These are phyloP conservation scores for Colletotrichum higginsianum DNA, from an alignment of 2,329 filamentous ascomycete species.

Conservation along the genomic window DNA sequence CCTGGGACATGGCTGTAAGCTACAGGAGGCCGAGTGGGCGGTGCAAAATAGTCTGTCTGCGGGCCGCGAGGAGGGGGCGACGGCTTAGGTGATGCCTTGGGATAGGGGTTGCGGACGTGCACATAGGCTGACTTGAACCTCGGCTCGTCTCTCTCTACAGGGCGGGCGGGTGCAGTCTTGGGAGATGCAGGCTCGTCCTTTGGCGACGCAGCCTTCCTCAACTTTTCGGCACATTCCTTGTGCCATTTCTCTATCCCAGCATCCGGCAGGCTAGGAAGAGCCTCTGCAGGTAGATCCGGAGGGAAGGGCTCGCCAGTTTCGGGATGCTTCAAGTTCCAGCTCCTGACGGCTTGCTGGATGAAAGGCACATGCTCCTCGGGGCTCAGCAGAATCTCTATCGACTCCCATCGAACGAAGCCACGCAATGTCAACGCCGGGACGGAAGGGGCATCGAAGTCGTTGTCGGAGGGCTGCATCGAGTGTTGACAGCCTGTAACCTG, in stretches of 20 bases:
- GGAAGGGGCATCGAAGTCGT: slow-evolving; percentile 81
- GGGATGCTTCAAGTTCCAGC: slow-evolving; percentile 83
- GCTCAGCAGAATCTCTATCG: slow-evolving; percentile 87
- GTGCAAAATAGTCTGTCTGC: slow-evolving; percentile 52
- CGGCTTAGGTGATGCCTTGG: slow-evolving; percentile 45
- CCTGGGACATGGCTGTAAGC: slow-evolving; percentile 59
- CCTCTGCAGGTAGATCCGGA: slow-evolving; percentile 68
- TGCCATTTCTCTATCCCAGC: slow-evolving; percentile 90
- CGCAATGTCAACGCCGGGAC: slow-evolving; percentile 86
- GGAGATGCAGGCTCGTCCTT: slow-evolving; percentile 50
- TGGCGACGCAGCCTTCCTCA: slow-evolving; percentile 73
- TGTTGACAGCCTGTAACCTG: slow-evolving; percentile 93
- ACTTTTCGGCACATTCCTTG: slow-evolving; percentile 78
- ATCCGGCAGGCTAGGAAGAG: slow-evolving; percentile 82
- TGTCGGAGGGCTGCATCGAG: slow-evolving; percentile 79
- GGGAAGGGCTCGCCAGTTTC: slow-evolving; percentile 80
- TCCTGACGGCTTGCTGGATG: slow-evolving; percentile 82
- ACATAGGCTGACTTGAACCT: slow-evolving; percentile 56
- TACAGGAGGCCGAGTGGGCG: slow-evolving; percentile 49
- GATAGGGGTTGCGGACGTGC: slow-evolving; percentile 52
- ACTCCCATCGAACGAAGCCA: slow-evolving; percentile 95
- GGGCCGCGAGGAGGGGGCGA: slow-evolving; percentile 44
- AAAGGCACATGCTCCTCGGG: slow-evolving; percentile 91
- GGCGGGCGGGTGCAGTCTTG: slow-evolving; percentile 49
- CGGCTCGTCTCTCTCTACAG: slow-evolving; percentile 52